Evolutionary conservation across 2,329 filamentous ascomycete genomes (phyloP).

Genomic region (Ascochyta lentis): DNA sequence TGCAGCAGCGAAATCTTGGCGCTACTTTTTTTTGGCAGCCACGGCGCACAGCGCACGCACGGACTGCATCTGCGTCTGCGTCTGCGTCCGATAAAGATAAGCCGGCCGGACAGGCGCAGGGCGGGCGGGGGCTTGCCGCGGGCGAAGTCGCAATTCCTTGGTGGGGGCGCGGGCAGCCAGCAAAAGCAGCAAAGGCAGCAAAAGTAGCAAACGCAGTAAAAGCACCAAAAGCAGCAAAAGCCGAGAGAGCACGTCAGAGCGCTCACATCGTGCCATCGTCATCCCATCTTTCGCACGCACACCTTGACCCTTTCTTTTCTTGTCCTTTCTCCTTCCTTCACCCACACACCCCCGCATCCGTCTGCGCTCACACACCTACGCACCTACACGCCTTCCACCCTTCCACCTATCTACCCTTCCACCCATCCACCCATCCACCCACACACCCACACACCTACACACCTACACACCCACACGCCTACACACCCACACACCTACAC

Average conservation of each 20-base stretch:
- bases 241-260: constrained; percentile 24
- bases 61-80: constrained; percentile 7
- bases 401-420: too few species aligned
- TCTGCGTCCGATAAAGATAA: constrained; percentile 16
- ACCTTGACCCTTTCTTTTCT: background rate
- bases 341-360: background rate
- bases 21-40: constrained; percentile 11
- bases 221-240: background rate
- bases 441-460: too few species aligned
- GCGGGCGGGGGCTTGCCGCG: background rate
- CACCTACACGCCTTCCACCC: too few species aligned
- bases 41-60: background rate
- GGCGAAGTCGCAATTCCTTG: constrained; percentile 4
- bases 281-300: background rate
- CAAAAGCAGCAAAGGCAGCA: constrained; percentile 23
- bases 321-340: background rate
- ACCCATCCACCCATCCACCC: too few species aligned
- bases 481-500: too few species aligned
- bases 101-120: background rate
- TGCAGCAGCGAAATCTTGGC: constrained; percentile 9
- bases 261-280: constrained; percentile 24
- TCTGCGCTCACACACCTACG: background rate
- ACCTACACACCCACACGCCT: too few species aligned
- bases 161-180: background rate
- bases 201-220: too few species aligned